Conservation (phyloP, 768 basidiomycete species). For the Tulasnella calospora region DNA sequence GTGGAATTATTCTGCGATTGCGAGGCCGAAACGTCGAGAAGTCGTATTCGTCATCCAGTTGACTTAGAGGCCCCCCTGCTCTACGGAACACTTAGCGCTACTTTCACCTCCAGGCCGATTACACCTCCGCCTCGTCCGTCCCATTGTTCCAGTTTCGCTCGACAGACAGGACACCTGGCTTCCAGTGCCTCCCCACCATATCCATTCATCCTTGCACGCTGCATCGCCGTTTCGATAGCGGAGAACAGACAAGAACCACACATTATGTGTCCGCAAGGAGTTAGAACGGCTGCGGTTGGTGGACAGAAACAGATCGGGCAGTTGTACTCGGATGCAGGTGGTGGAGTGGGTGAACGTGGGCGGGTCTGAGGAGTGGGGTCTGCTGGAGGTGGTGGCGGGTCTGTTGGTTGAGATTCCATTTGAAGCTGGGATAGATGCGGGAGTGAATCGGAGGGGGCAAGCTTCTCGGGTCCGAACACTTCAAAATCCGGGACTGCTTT, state of each 20-base stretch:
- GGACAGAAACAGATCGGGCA: conserved; percentile 78
- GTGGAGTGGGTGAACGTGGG: neutral
- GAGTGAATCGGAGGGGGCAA: neutral
- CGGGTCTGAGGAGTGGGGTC: neutral
- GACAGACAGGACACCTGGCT: conserved; percentile 63
- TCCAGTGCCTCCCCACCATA: neutral
- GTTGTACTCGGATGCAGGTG: conserved; percentile 42
- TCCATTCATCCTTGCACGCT: conserved; percentile 41
- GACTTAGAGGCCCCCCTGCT: neutral
- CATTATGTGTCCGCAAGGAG: conserved; percentile 74
- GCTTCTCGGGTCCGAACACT: neutral
- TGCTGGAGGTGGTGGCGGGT: neutral
- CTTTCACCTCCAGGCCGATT: conserved; percentile 41
- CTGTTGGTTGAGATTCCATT: neutral
- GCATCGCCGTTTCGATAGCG: conserved; percentile 58
- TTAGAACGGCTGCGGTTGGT: conserved; percentile 68
- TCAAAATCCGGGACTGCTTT: neutral
- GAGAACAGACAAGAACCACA: conserved; percentile 73
- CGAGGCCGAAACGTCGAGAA: neutral
- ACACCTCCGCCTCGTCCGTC: conserved; percentile 67
- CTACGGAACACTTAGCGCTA: neutral
- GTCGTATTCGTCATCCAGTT: too few relatives aligned
- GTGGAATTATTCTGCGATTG: too few relatives aligned
- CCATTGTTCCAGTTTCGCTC: conserved; percentile 62
- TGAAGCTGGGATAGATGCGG: neutral